A percentile compares a stretch with the other conserved stretches of the same genome.
These are phyloP conservation scores for Claviceps spartinae DNA, from an alignment of 2,329 filamentous ascomycete species.

Conservation along the genomic window DNA sequence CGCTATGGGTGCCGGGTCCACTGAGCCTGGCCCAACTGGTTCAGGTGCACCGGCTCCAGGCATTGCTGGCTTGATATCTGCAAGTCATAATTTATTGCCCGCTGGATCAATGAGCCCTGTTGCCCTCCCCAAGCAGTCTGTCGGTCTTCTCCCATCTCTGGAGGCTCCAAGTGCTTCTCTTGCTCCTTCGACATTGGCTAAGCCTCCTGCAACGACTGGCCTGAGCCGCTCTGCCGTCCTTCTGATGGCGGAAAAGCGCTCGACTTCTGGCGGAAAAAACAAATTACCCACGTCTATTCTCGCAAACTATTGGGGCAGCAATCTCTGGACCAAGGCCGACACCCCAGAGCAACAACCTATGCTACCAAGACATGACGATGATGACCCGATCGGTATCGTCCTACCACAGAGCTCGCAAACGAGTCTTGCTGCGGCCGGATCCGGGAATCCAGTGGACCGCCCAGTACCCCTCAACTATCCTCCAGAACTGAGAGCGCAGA, in stretches of 20 bases:
- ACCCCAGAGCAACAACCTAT: constrained; percentile 16
- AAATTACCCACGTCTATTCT: constrained; percentile 73
- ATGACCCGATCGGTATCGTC: constrained; percentile 28
- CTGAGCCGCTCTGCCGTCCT: constrained; percentile 77
- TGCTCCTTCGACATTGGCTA: constrained; percentile 70
- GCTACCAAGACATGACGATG: constrained; percentile 21
- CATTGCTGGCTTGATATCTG: constrained; percentile 74
- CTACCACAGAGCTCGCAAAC: constrained; percentile 19
- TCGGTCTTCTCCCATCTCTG: constrained; percentile 22
- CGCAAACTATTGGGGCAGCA: constrained; percentile 89
- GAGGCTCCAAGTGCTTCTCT: constrained; percentile 47
- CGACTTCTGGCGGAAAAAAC: constrained; percentile 47
- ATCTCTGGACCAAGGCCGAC: constrained; percentile 47
- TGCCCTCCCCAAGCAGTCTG: constrained; percentile 15
- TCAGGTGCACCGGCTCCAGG: constrained; percentile 36
- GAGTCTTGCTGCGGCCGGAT: constrained; percentile 12
- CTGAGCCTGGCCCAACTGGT: constrained; percentile 21
- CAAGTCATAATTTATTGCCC: constrained; percentile 67
- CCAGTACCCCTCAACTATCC: constrained; percentile 68
- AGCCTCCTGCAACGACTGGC: constrained; percentile 69
- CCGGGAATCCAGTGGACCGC: constrained; percentile 26
- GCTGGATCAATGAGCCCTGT: constrained; percentile 18
- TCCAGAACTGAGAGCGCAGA: constrained; percentile 66
- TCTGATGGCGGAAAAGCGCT: constrained; percentile 61
- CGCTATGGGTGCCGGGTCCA: constrained; percentile 35